Conservation (phyloP, 352 stramenopile species). For the Phytophthora citrophthora region DNA sequence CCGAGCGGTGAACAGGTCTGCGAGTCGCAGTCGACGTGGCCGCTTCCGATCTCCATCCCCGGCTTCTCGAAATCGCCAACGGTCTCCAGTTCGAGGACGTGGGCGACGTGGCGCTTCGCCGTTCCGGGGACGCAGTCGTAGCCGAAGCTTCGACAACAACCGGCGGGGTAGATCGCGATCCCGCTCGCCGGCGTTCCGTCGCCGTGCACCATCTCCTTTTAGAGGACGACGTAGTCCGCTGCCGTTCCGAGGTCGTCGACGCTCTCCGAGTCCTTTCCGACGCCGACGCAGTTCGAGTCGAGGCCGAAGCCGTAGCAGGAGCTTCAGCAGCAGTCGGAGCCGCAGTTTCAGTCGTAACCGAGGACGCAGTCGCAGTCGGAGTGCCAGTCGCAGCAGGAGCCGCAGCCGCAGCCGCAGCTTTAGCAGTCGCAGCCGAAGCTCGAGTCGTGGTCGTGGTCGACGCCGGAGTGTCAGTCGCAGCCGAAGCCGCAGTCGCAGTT, state of each 20-base stretch:
- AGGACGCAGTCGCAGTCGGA: constrained; percentile 37
- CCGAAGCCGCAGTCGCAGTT: constrained; percentile 35
- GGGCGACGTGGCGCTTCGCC: constrained; percentile 44
- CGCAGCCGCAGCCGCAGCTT: constrained; percentile 33
- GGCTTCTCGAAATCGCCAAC: constrained; percentile 16
- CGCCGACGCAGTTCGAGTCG: constrained; percentile 37
- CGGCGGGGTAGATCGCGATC: constrained; percentile 36
- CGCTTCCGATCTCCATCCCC: constrained; percentile 30
- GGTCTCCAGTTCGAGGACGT: constrained; percentile 23
- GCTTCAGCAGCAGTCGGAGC: constrained; percentile 21
- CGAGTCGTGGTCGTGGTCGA: constrained; percentile 33
- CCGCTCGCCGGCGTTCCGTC: constrained; percentile 47
- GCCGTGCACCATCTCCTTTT: constrained; percentile 49
- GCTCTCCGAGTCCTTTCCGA: constrained; percentile 44
- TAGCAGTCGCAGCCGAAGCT: constrained; percentile 42
- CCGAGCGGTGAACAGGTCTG: constrained; percentile 19
- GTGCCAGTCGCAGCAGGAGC: constrained; percentile 26
- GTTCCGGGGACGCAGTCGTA: constrained; percentile 57
- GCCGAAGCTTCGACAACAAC: constrained; percentile 34
- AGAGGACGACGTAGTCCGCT: constrained; percentile 32
- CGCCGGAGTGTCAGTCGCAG: constrained; percentile 34
- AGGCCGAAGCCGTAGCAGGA: constrained; percentile 37
- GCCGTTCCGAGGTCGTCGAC: constrained; percentile 32
- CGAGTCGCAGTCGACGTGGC: constrained; percentile 25
- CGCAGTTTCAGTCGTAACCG: constrained; percentile 4